Evolutionary conservation across 2,329 filamentous ascomycete species (phyloP).

Genomic region (Monosporascus cannonballus): DNA sequence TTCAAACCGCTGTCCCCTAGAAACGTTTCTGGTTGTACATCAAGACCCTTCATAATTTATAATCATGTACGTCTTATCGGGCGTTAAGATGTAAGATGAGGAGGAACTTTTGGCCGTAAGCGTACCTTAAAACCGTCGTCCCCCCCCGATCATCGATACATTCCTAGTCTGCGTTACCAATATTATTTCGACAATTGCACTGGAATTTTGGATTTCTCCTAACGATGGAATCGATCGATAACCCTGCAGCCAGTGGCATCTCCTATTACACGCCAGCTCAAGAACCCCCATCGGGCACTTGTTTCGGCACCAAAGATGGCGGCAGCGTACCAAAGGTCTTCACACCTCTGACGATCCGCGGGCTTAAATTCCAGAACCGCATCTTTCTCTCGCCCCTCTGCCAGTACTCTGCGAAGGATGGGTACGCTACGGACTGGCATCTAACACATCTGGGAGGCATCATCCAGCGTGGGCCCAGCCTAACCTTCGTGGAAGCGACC

Average conservation of each 20-base stretch:
- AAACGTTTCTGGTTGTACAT: background rate
- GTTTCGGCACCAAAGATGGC: slow-evolving; percentile 32
- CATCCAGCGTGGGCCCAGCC: slow-evolving; percentile 59
- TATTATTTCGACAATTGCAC: background rate
- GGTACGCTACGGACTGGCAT: slow-evolving; percentile 68
- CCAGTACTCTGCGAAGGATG: slow-evolving; percentile 38
- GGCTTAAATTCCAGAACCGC: slow-evolving; percentile 38
- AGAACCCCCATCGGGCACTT: slow-evolving; percentile 31
- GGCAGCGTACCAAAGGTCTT: slow-evolving; percentile 42
- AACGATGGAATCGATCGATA: slow-evolving; percentile 9
- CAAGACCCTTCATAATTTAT: background rate
- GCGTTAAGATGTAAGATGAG: background rate
- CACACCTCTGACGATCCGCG: slow-evolving; percentile 40
- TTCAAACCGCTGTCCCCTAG: background rate
- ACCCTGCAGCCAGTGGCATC: slow-evolving; percentile 24
- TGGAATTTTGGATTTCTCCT: background rate
- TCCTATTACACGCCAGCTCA: slow-evolving; percentile 38
- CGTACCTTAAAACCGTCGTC: background rate
- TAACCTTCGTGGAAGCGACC: slow-evolving; percentile 64
- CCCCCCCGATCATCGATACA: background rate
- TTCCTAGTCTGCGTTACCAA: background rate
- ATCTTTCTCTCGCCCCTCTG: slow-evolving; percentile 42
- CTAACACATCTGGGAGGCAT: slow-evolving; percentile 69
- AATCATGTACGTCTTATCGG: background rate
- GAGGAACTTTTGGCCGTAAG: background rate